These are phyloP conservation scores for Diddensiella santjacobensis DNA, from an alignment of 805 yeast genomes.

Conservation along the genomic window DNA sequence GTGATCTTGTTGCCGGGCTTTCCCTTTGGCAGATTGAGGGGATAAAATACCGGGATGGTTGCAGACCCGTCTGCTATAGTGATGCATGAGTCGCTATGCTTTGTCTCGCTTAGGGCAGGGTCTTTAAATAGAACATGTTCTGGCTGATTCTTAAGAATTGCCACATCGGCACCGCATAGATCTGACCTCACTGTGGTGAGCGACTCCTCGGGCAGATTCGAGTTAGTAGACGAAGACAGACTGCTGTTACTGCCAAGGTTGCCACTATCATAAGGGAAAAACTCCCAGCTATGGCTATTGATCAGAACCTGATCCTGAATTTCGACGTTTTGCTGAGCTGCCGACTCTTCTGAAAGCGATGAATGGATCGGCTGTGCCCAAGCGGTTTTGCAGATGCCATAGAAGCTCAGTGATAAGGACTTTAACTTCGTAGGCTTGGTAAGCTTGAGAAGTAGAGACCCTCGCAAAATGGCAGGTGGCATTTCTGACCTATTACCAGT, in stretches of 20 bases:
- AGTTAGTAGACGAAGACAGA: slow-evolving; percentile 7
- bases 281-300: slow-evolving; percentile 35
- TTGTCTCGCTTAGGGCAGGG: background rate
- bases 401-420: slow-evolving; percentile 56
- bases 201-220: slow-evolving; percentile 24
- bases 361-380: slow-evolving; percentile 55
- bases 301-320: slow-evolving; percentile 31
- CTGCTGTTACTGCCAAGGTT: background rate
- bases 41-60: slow-evolving; percentile 18
- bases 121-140: slow-evolving; percentile 8
- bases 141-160: slow-evolving; percentile 19
- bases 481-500: slow-evolving; percentile 15
- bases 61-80: background rate
- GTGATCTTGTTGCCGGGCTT: slow-evolving; percentile 7
- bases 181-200: slow-evolving; percentile 30
- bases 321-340: slow-evolving; percentile 29
- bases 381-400: slow-evolving; percentile 70
- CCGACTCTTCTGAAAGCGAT: slow-evolving; percentile 26
- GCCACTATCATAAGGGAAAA: slow-evolving; percentile 22
- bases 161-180: slow-evolving; percentile 34
- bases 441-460: slow-evolving; percentile 68
- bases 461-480: slow-evolving; percentile 58
- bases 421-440: slow-evolving; percentile 70
- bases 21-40: slow-evolving; percentile 1
- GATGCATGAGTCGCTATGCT: background rate